Evolutionary conservation across 257 asterid genomes (phyloP).

Genomic region (Nicotiana attenuata): DNA sequence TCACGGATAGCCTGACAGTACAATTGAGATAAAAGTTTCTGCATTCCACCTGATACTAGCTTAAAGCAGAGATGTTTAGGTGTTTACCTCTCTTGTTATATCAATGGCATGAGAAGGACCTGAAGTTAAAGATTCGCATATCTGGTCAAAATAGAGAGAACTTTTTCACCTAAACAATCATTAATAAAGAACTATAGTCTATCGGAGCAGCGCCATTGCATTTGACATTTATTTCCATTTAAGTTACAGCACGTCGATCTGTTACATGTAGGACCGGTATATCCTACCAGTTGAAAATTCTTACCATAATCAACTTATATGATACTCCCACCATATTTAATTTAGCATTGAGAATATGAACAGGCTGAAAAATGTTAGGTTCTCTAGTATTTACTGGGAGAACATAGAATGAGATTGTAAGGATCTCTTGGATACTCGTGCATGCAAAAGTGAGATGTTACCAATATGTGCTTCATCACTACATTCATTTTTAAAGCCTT

Average conservation of each 20-base stretch:
- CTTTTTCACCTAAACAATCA: conserved; percentile 11
- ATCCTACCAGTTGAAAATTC: not conserved
- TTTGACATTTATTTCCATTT: not conserved
- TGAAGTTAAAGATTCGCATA: conserved; percentile 78
- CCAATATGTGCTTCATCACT: not conserved
- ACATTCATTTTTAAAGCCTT: not conserved
- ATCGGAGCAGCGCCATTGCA: not conserved
- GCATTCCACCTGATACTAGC: conserved; percentile 12
- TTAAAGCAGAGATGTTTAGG: conserved; percentile 11
- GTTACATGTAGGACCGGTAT: not conserved
- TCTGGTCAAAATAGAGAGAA: conserved; percentile 37
- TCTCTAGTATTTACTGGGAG: not conserved
- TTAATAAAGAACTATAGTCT: not conserved
- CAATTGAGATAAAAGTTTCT: conserved; percentile 15
- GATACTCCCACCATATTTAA: not conserved
- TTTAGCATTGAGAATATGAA: not conserved
- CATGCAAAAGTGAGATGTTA: conserved; percentile 2
- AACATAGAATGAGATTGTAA: not conserved
- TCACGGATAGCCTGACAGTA: conserved; percentile 77
- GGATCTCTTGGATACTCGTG: not conserved
- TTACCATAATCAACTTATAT: not conserved
- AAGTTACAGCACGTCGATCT: not conserved
- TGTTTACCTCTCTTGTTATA: conserved; percentile 78
- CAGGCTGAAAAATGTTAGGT: not conserved
- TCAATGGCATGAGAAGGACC: conserved; percentile 87